Evolutionary conservation across 768 basidiomycete species (phyloP), one percentile per base, ranked within the genome.

Genomic region (Boletus sensibilis): DNA sequence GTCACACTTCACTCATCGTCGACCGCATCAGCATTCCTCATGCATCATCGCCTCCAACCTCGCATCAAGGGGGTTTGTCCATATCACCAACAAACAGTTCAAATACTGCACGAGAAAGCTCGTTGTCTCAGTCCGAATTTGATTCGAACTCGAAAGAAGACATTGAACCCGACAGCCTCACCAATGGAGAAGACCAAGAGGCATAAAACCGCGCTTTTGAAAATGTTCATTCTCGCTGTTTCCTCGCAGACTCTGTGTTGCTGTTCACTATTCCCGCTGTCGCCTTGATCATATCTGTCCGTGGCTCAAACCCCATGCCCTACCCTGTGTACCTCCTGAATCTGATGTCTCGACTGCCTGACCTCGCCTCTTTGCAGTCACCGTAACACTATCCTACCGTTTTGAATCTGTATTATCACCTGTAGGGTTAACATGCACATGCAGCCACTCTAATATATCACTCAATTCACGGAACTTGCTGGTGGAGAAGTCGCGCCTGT

Each of bases 41-140:
- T 75, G 92, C 92, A 45, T 89, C 90, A 23, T 86, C 86, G 34
- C 85, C 90, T 12, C 81, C 82, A 50, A 74, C 70, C 25, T 75
- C 76, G 47, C 79, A 79, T 60, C 81, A 82, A 57, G 75, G 78
- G 51, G 74, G 78, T 42, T 76, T 90, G 41, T 89, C 87, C 27
- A 77, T 87, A 56, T 91, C 88, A 18, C 89, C 89, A n/a, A 89
- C 86, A 25, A 87, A 84, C 60, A 79, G 82, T 9, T 79, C 80
- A 40, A 86, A 82, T 64, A 82, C 86, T 1, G 78, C 84, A 52
- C 87, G 86, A 69, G 89, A 92, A 63, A 77, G 78, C 47, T 73
- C 76, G 6, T 59, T 79, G 41, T 73, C 73, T 3, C 65, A 72
- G 4, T 69, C 66, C 13, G 64, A 64, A 31, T 55, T 50, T 5